These are phyloP conservation scores for Haplosporangium sp. DNA, from an alignment of 371 early-diverging fungal genomes.

Conservation along the genomic window DNA sequence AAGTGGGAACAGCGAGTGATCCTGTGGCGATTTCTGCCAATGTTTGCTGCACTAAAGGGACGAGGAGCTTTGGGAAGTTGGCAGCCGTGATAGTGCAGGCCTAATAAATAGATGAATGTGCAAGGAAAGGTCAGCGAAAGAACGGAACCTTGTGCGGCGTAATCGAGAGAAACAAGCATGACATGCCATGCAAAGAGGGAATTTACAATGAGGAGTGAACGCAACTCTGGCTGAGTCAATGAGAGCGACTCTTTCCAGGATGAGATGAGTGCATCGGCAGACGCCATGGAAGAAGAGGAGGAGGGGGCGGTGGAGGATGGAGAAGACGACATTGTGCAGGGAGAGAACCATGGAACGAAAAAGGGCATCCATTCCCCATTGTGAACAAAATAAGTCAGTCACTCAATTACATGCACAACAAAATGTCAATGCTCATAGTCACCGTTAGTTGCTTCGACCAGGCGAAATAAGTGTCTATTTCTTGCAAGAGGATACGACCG, in stretches of 20 bases:
- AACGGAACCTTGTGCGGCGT: not conserved
- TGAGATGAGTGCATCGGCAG: slow-evolving; percentile 20
- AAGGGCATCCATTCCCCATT: not conserved
- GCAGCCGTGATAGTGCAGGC: slow-evolving; percentile 36
- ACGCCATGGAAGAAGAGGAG: not conserved
- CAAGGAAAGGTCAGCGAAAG: not conserved
- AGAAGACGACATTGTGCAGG: slow-evolving; percentile 8
- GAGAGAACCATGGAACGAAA: not conserved
- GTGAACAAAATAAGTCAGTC: too few relatives aligned
- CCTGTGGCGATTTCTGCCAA: slow-evolving; percentile 25
- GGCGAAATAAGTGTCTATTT: too few relatives aligned
- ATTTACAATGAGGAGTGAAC: slow-evolving; percentile 45
- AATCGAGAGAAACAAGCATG: not conserved
- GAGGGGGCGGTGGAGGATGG: slow-evolving; percentile 5
- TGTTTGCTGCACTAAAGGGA: slow-evolving; percentile 40
- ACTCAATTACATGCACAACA: not conserved
- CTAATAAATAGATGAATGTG: slow-evolving; percentile 4
- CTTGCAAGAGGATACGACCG: too few relatives aligned
- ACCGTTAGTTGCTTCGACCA: too few relatives aligned
- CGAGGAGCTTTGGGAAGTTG: slow-evolving; percentile 42
- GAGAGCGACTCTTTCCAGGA: slow-evolving; percentile 44
- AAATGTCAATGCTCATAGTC: too few relatives aligned
- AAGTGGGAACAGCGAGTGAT: slow-evolving; percentile 7
- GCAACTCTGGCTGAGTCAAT: slow-evolving; percentile 27
- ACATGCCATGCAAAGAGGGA: not conserved